Evolutionary conservation across 768 basidiomycete species (phyloP), one percentile per base, ranked within the genome.

Genomic region (Termitomyces sp.): DNA sequence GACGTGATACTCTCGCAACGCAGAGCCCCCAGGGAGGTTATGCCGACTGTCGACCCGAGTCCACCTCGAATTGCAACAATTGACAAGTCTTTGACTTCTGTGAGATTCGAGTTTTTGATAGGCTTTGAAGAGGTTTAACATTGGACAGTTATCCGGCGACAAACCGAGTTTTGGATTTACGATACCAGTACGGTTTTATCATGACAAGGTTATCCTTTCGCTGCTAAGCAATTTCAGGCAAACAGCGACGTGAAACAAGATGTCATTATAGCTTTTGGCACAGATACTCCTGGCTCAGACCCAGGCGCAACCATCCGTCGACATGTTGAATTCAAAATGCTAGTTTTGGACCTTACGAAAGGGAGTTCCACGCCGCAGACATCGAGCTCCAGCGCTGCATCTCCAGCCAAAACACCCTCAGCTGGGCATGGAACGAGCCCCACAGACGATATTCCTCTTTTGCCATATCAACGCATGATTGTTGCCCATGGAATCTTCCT

Each of bases 1-100:
- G 68, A 74, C 22, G 73, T 87, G 57, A 87, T 86, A 13, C 68
- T 91, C 24, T 87, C 86, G 7, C 88, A 91, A 65, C 79, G 88
- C 20, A 71, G 68, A 32, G 83, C 88, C 0, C 61, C 76, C 1
- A 65, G 63, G 6, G 74, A 86, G 59, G 72, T 75, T 4, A 80
- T 82, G 81, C 88, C 88, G 6, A 78, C 72, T 14, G 77, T 85
- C 51, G 82, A 77, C 55, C 47, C 73, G 6, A 75, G 66, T 58
- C 87, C 87, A 16, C 78, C 82, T 0, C 72, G 84, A 57, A 59
- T 72, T 0, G 86, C 87, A 26, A 73, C 76, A 1, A 56, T 78
- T 8, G 67, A 69, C 1, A 59, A 68, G 18, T 57, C 68, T 35
- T 68, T 73, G 35, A 76, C 73, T 59, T 70, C 74, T 26, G 79